Base-by-base conservation (phyloP, 148 eudicot species). In the Camellia japonica region DNA sequence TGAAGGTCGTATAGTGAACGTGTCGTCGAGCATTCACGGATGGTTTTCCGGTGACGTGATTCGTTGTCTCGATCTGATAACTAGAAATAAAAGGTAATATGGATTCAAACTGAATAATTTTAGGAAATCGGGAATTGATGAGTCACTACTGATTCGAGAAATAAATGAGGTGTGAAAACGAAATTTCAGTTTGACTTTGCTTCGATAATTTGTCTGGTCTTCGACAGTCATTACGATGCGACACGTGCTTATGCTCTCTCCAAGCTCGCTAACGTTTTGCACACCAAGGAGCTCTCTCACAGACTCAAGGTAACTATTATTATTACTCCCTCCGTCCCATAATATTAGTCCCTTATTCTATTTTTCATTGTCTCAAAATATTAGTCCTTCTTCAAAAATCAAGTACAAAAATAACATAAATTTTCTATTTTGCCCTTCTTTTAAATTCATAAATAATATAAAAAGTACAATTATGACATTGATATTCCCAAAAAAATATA, bases 181-280 rank as follows among this genome's bases (percentile, higher is more conserved):
- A 44, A 7, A 43, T 63, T 63, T n/a, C 2, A 61, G 14, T 63
- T 19, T 63, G 67, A 63, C 4, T 3, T 30, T 63, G 67, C 30
- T 69, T 15, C 13, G 49, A 67, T 38, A 67, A 5, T 8, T 68
- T 68, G 19, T 68, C 52, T 68, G 0, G 72, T 18, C 30, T 82
- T 63, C 12, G 51, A 30, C 87, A 91, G 94, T 70, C 69, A 89
- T 20, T 95, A 93, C 82, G 94, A 95, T 79, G 93, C 93, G 44
- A 90, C 99, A 82, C 97, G 99, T 83, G 99, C 99, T 8, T 95
- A 95, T 84, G 90, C 97, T 75, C 84, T 93, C 77, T 95, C 97
- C 44, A 95, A 95, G 90, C 94, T 95, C 15, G 97, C 99, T 66
- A 93, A 92, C 85, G 89, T 95, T 80, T 84, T 95, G 84, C 97